Conservation (phyloP, 139 green algal species). For the Picochlorum sp. region DNA sequence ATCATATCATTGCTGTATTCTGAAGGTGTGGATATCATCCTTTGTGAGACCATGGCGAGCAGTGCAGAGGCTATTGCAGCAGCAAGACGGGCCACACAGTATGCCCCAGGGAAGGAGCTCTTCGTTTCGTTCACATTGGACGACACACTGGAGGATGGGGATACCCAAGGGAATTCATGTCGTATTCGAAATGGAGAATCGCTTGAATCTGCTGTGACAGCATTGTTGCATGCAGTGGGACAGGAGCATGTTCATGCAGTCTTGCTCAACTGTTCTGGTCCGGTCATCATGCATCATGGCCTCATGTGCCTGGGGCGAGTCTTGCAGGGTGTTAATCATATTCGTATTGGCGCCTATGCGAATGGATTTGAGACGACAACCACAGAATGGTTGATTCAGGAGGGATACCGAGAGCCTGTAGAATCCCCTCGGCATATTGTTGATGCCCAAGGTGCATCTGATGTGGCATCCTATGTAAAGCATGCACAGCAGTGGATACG, state of each 20-base stretch:
- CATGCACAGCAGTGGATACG: slow-evolving; percentile 29
- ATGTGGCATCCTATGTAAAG: slow-evolving; percentile 22
- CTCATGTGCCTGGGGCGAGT: no score
- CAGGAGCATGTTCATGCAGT: slow-evolving; percentile 13
- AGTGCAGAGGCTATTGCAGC: slow-evolving; percentile 33
- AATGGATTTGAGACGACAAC: slow-evolving; percentile 57
- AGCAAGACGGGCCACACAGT: slow-evolving; percentile 12
- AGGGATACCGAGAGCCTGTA: background rate
- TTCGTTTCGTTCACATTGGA: slow-evolving; percentile 54
- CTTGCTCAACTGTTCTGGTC: slow-evolving; percentile 35
- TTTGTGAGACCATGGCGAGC: slow-evolving; percentile 49
- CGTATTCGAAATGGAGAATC: background rate
- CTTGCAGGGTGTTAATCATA: background rate
- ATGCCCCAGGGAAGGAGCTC: slow-evolving; percentile 22
- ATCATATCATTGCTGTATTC: slow-evolving; percentile 30
- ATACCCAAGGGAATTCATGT: background rate
- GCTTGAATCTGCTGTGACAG: background rate
- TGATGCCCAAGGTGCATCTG: background rate
- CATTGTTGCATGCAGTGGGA: no score
- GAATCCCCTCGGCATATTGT: background rate
- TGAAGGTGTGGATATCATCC: slow-evolving; percentile 35
- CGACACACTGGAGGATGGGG: slow-evolving; percentile 16
- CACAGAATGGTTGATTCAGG: slow-evolving; percentile 35
- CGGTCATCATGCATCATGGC: background rate
- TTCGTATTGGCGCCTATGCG: slow-evolving; percentile 44